phyloP scores from a whole-genome alignment of 192 early-diverging fungal species.

The Pilaira anomala region DNA sequence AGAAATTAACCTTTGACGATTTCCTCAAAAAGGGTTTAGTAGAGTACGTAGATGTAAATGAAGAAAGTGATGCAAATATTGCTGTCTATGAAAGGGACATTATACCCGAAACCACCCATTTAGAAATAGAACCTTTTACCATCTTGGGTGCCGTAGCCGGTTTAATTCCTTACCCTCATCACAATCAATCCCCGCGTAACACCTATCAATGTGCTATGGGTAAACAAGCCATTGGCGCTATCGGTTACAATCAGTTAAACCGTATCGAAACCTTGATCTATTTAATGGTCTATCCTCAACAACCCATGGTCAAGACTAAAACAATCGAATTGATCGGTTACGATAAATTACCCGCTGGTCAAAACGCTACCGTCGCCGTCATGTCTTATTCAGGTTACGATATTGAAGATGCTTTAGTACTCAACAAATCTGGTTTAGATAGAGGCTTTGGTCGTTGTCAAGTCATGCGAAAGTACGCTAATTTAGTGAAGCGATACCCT shows the following conservation, averaged over 20 bases:
- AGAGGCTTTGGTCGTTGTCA: slow-evolving; percentile 96
- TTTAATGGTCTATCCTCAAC: slow-evolving; percentile 94
- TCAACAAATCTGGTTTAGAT: slow-evolving; percentile 84
- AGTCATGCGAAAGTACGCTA: slow-evolving; percentile 85
- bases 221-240: slow-evolving; percentile 97
- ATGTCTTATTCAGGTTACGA: slow-evolving; percentile 98
- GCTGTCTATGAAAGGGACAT: slow-evolving; percentile 88
- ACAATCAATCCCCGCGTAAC: slow-evolving; percentile 98
- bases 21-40: slow-evolving; percentile 86
- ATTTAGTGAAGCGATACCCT: slow-evolving; percentile 83
- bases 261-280: slow-evolving; percentile 95
- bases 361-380: slow-evolving; percentile 92
- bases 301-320: slow-evolving; percentile 97
- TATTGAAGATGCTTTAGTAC: slow-evolving; percentile 96
- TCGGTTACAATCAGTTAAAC: slow-evolving; percentile 91
- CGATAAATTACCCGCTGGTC: slow-evolving; percentile 85
- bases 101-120: slow-evolving; percentile 82
- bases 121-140: slow-evolving; percentile 96
- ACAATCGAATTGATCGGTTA: slow-evolving; percentile 97
- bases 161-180: slow-evolving; percentile 96
- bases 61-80: slow-evolving; percentile 95
- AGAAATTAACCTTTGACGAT: slow-evolving; percentile 80
- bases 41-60: slow-evolving; percentile 96
- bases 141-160: slow-evolving; percentile 96
- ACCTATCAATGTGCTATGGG: slow-evolving; percentile 98